Conservation (phyloP, 1,284 basidiomycete species). For the Leccinum pachyderme region DNA sequence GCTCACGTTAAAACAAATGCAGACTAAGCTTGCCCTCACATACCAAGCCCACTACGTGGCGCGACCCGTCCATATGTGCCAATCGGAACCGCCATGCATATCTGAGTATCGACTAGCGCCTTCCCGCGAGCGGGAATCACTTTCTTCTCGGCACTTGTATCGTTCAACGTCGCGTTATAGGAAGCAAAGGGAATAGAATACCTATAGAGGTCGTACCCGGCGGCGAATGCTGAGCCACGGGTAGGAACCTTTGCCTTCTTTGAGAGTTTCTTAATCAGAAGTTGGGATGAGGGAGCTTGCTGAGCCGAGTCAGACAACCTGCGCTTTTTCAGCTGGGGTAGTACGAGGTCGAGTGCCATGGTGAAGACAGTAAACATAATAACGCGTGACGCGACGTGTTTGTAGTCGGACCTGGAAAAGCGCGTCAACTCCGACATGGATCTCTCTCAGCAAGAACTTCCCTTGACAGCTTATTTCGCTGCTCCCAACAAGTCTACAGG, state of each 20-base stretch:
- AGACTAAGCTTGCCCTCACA: slow-evolving; percentile 24
- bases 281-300: slow-evolving; percentile 40
- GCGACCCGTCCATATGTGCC: slow-evolving; percentile 97
- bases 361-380: rapidly evolving
- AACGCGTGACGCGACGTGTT: slow-evolving; percentile 33
- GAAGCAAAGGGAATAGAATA: slow-evolving; percentile 25
- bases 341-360: slow-evolving; percentile 35
- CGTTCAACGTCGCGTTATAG: slow-evolving; percentile 4
- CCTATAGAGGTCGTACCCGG: slow-evolving; percentile 95
- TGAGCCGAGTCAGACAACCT: slow-evolving; percentile 45
- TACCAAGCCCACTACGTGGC: slow-evolving; percentile 91
- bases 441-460: slow-evolving; percentile 34
- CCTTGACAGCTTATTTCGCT: slow-evolving; percentile 28
- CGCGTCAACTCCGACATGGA: slow-evolving; percentile 46
- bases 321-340: slow-evolving; percentile 53
- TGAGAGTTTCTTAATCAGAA: slow-evolving; percentile 86
- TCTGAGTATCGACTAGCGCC: slow-evolving; percentile 85
- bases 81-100: slow-evolving; percentile 88
- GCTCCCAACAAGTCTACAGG: not conserved
- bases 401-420: slow-evolving; percentile 24
- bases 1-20: not conserved
- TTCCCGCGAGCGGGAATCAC: slow-evolving; percentile 83
- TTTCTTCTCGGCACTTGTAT: slow-evolving; percentile 70
- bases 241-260: slow-evolving; percentile 84
- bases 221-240: slow-evolving; percentile 81